These are phyloP conservation scores for Typha latifolia DNA, from an alignment of 176 grass and related monocot genomes.

Conservation along the genomic window DNA sequence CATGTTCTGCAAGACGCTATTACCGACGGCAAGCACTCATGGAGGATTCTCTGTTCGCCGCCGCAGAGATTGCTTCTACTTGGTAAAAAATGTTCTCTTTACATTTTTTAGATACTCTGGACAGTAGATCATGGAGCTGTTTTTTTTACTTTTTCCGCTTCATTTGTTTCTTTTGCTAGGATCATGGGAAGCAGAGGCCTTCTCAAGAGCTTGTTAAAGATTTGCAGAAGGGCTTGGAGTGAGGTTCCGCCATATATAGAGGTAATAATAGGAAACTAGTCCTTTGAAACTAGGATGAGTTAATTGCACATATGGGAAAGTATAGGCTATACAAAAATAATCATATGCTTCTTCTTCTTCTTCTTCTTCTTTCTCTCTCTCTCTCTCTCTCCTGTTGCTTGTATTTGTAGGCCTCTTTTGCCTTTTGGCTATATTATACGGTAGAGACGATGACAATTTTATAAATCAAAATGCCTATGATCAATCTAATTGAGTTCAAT, in stretches of 20 bases:
- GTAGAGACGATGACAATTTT: no score
- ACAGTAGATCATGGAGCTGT: background rate
- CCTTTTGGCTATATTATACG: no score
- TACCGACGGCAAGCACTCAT: conserved; percentile 89
- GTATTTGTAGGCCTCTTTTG: no score
- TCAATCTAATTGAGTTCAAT: background rate
- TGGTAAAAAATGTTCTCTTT: conserved; percentile 35
- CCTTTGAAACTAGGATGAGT: background rate
- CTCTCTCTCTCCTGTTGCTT: no score
- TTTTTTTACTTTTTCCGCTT: conserved; percentile 5
- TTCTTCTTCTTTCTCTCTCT: no score
- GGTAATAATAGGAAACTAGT: conserved; percentile 28
- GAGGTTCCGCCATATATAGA: conserved; percentile 97
- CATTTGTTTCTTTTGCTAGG: conserved; percentile 32
- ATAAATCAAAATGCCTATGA: background rate
- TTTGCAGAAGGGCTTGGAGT: conserved; percentile 72
- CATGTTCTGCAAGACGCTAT: conserved; percentile 99
- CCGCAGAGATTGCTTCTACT: conserved; percentile 90
- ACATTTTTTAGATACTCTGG: background rate
- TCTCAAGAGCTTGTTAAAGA: conserved; percentile 95
- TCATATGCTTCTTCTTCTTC: no score
- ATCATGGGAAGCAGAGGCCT: conserved; percentile 92
- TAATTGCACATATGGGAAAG: background rate
- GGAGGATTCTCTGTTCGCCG: conserved; percentile 99
- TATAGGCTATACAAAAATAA: no score